Evolutionary conservation across 2,329 filamentous ascomycete species (phyloP).

Genomic region (Xylaria sp.): DNA sequence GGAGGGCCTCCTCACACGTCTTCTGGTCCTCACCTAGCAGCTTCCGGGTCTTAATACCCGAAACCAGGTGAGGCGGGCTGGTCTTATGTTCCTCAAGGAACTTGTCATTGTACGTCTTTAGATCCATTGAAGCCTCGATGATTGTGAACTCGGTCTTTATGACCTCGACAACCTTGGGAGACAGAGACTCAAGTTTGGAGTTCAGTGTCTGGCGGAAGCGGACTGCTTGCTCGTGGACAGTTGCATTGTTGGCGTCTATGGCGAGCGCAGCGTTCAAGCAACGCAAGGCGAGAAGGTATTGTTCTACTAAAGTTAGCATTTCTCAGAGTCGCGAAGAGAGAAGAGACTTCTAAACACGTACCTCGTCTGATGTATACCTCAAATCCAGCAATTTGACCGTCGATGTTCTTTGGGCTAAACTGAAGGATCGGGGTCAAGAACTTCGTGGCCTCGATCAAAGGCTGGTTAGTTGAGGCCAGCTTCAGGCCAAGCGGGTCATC

Average conservation of each 20-base stretch:
- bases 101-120: conserved; percentile 60
- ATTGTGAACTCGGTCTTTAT: conserved; percentile 63
- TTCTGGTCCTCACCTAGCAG: conserved; percentile 53
- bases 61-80: conserved; percentile 58
- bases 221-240: conserved; percentile 68
- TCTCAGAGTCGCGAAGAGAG: not conserved
- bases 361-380: conserved; percentile 82
- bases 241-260: conserved; percentile 64
- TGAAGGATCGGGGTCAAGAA: conserved; percentile 78
- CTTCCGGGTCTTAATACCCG: conserved; percentile 55
- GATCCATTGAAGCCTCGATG: conserved; percentile 51
- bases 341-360: conserved; percentile 45
- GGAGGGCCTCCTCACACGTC: conserved; percentile 56
- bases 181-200: conserved; percentile 52
- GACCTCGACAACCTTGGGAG: conserved; percentile 61
- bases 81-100: conserved; percentile 58
- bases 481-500: conserved; percentile 79
- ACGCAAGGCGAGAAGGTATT: conserved; percentile 80
- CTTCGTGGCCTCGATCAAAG: conserved; percentile 80
- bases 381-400: conserved; percentile 80
- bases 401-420: conserved; percentile 71
- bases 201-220: conserved; percentile 62
- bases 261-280: conserved; percentile 70
- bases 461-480: conserved; percentile 74
- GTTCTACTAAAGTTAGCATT: conserved; percentile 49